Percentiles rank a stretch among this genome's conserved stretches.
These are phyloP conservation scores for Aspergillus funiculosus DNA, from an alignment of 495 filamentous ascomycete species.

Conservation along the genomic window DNA sequence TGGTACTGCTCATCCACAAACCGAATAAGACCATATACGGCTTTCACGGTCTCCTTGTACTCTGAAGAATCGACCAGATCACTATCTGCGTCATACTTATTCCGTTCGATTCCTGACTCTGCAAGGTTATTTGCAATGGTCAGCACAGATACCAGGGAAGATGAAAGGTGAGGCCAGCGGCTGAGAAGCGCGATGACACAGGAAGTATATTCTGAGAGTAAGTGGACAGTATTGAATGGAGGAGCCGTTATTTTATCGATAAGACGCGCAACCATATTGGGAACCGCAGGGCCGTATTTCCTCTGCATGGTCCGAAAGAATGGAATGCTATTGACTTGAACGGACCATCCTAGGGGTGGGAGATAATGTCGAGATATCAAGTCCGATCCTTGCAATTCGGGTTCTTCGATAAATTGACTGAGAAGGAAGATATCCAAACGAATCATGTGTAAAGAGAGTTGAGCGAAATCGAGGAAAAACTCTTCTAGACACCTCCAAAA, in stretches of 20 bases:
- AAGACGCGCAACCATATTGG: constrained; percentile 25
- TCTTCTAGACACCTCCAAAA: constrained; percentile 30
- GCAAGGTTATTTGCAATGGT: constrained; percentile 20
- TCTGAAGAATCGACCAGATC: constrained; percentile 15
- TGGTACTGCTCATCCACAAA: constrained; percentile 33
- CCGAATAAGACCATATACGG: constrained; percentile 26
- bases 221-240: constrained; percentile 20
- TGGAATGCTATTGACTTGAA: constrained; percentile 30
- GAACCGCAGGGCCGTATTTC: constrained; percentile 19
- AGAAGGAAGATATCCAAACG: constrained; percentile 29
- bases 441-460: constrained; percentile 33
- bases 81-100: constrained; percentile 15
- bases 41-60: constrained; percentile 15
- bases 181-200: constrained; percentile 24
- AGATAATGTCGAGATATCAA: constrained; percentile 29
- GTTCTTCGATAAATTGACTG: constrained; percentile 21
- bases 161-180: constrained; percentile 23
- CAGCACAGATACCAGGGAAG: constrained; percentile 18
- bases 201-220: constrained; percentile 25
- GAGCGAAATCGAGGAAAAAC: constrained; percentile 32
- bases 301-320: constrained; percentile 28
- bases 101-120: constrained; percentile 23
- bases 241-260: constrained; percentile 25
- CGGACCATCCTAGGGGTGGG: constrained; percentile 23
- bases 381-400: constrained; percentile 23